These are phyloP conservation scores for Esteya vermicola DNA, from an alignment of 2,329 filamentous ascomycete species.

Conservation along the genomic window DNA sequence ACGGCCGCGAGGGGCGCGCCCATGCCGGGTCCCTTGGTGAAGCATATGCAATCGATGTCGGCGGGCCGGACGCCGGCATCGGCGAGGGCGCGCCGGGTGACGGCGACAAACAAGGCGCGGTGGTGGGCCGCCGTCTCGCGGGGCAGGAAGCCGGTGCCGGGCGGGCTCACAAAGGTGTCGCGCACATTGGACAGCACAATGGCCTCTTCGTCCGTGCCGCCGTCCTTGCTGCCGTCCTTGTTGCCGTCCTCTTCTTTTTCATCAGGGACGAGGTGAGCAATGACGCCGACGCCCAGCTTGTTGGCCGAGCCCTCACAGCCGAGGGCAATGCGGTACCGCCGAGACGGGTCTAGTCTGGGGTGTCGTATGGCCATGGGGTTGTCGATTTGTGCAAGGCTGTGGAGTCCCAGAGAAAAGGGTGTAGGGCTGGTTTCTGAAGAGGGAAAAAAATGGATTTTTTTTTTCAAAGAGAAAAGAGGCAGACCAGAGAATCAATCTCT, in stretches of 20 bases:
- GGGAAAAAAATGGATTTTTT: no score
- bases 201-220: constrained; percentile 30
- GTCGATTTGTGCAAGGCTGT: not conserved
- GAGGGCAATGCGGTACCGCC: constrained; percentile 35
- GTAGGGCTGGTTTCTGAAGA: not conserved
- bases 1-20: constrained; percentile 81
- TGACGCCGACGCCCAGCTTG: constrained; percentile 89
- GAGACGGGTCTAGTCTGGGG: constrained; percentile 11
- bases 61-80: constrained; percentile 46
- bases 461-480: no score
- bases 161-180: constrained; percentile 83
- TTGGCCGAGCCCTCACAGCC: constrained; percentile 86
- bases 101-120: constrained; percentile 64
- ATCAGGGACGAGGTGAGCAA: constrained; percentile 59
- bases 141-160: constrained; percentile 86
- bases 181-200: constrained; percentile 83
- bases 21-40: constrained; percentile 93
- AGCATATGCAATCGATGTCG: constrained; percentile 86
- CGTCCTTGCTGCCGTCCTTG: constrained; percentile 11
- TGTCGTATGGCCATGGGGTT: constrained; percentile 2
- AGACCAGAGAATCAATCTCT: no score
- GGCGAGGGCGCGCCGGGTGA: constrained; percentile 67
- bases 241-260: no score
- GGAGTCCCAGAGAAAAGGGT: not conserved
- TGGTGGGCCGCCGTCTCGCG: constrained; percentile 95